phyloP scores from a whole-genome alignment of 148 eudicot genomes.

The Cornus florida region DNA sequence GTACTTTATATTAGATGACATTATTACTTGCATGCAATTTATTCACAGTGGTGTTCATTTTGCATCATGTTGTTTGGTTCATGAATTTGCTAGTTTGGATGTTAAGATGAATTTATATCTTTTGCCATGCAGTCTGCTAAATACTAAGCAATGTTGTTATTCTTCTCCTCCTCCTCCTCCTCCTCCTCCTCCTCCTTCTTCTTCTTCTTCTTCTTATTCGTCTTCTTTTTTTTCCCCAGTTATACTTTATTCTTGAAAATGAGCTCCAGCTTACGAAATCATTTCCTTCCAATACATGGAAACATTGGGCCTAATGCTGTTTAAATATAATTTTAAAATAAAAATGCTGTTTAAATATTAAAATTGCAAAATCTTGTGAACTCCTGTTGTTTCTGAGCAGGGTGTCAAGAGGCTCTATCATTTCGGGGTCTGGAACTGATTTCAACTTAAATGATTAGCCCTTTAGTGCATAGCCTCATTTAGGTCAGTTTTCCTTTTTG shows the following conservation, averaged over 20 bases:
- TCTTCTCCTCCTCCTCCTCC: too few species aligned
- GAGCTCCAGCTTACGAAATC: background rate
- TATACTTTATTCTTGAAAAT: too few species aligned
- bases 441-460: conserved; percentile 75
- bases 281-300: conserved; percentile 52
- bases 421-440: conserved; percentile 80
- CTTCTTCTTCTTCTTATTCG: background rate
- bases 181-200: too few species aligned
- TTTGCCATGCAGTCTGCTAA: background rate
- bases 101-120: conserved; percentile 4
- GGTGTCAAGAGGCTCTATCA: conserved; percentile 80
- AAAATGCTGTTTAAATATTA: background rate
- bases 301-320: conserved; percentile 35
- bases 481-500: conserved; percentile 38
- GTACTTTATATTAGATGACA: background rate
- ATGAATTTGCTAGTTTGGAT: conserved; percentile 4
- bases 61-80: conserved; percentile 3
- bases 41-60: conserved; percentile 7
- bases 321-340: background rate
- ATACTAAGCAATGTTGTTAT: background rate
- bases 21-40: background rate
- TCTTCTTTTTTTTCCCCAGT: conserved; percentile 18
- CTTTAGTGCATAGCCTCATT: conserved; percentile 44
- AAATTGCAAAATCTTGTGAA: conserved; percentile 53
- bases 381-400: conserved; percentile 84